Percentiles rank a stretch among this genome's conserved stretches.
Evolutionary conservation across 441 rosid genomes (phyloP).

Genomic region (Gossypium trilobum): DNA sequence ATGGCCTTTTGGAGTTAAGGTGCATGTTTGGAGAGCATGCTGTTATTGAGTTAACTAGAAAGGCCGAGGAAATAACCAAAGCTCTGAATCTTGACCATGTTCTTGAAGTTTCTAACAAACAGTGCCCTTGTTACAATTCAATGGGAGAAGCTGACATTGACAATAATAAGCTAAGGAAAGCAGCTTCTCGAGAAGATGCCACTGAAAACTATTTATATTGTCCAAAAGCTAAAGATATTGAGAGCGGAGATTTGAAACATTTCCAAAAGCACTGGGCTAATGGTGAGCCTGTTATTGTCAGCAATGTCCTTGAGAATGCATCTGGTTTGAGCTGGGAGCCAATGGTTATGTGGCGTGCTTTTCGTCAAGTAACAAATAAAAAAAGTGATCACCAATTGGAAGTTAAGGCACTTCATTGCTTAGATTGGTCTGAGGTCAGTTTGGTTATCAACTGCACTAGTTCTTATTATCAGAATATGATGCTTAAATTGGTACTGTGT

Average conservation of each 20-base stretch:
- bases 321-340: conserved; percentile 93
- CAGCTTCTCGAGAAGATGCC: conserved; percentile 54
- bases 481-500: background rate
- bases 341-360: conserved; percentile 83
- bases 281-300: conserved; percentile 75
- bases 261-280: conserved; percentile 75
- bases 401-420: conserved; percentile 58
- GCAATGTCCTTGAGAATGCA: conserved; percentile 58
- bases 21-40: conserved; percentile 34
- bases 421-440: conserved; percentile 73
- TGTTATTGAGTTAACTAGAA: conserved; percentile 42
- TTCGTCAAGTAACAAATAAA: conserved; percentile 35
- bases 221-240: conserved; percentile 43
- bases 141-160: conserved; percentile 23
- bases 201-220: conserved; percentile 58
- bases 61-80: conserved; percentile 37
- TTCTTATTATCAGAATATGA: background rate
- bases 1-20: conserved; percentile 35
- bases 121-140: conserved; percentile 40
- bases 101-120: conserved; percentile 17
- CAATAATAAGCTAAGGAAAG: conserved; percentile 33
- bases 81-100: conserved; percentile 13
- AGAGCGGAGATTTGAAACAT: conserved; percentile 46
- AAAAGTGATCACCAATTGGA: conserved; percentile 36
- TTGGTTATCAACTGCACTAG: conserved; percentile 1